These are phyloP conservation scores for Cladophialophora carrionii DNA, from an alignment of 2,329 filamentous ascomycete genomes.

Conservation along the genomic window DNA sequence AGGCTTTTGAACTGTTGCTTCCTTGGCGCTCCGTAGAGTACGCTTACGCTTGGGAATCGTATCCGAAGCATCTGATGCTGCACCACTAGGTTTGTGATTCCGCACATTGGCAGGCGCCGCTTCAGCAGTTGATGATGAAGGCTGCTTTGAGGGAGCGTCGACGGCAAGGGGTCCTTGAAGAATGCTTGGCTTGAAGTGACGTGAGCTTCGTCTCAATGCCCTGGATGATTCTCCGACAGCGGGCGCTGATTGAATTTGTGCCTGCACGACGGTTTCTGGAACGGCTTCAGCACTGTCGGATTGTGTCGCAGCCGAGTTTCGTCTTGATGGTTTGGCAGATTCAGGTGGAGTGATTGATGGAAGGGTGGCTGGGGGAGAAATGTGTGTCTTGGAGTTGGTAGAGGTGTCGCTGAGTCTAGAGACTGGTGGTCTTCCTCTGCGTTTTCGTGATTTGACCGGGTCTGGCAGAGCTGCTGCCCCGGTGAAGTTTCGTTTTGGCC, in stretches of 20 bases:
- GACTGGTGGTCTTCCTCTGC: background rate
- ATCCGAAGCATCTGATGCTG: background rate
- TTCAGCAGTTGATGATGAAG: slow-evolving; percentile 3
- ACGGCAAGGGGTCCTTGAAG: background rate
- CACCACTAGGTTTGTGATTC: background rate
- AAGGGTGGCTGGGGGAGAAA: background rate
- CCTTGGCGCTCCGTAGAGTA: slow-evolving; percentile 2
- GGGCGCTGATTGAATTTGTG: background rate
- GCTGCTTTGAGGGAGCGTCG: background rate
- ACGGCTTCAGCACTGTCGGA: background rate
- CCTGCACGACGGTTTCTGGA: background rate
- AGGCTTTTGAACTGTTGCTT: background rate
- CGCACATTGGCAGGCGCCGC: background rate
- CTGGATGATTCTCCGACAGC: background rate
- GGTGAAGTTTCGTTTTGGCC: background rate
- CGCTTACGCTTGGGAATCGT: slow-evolving; percentile 8
- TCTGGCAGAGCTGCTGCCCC: background rate
- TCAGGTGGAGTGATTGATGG: background rate
- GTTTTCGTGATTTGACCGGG: background rate
- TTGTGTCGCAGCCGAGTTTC: background rate
- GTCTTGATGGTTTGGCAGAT: background rate
- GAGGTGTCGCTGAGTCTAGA: background rate
- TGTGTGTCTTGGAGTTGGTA: background rate
- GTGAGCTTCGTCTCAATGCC: slow-evolving; percentile 6
- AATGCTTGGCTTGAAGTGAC: background rate